phyloP scores from a whole-genome alignment of 208 protist species.

The Trypanosoma caninum region DNA sequence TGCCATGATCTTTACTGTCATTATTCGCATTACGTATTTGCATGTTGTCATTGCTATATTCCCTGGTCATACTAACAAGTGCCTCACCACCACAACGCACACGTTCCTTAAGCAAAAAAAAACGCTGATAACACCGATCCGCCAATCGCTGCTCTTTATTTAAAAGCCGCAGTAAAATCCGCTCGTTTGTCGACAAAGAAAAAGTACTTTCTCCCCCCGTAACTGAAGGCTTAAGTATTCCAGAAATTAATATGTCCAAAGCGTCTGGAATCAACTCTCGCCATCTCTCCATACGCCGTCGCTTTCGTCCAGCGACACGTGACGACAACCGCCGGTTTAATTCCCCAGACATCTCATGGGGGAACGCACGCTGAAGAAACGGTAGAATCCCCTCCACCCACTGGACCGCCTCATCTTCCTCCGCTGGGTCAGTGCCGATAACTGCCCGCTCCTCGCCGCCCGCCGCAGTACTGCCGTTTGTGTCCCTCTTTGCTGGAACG shows the following conservation, averaged over 20 bases:
- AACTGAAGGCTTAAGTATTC: not conserved
- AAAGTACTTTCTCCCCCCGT: not conserved
- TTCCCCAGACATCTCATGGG: not conserved
- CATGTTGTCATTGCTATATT: not conserved
- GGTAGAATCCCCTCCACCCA: conserved; percentile 17
- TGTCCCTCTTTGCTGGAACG: not conserved
- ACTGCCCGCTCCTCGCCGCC: not conserved
- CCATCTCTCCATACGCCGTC: not conserved
- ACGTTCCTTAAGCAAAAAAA: conserved; percentile 26
- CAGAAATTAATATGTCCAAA: conserved; percentile 23
- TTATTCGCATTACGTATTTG: not conserved
- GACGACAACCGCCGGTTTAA: not conserved
- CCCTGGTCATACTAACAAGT: conserved; percentile 1
- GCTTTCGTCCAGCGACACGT: not conserved
- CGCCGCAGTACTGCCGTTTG: not conserved
- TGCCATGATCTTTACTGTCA: too few species aligned
- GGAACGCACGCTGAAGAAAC: conserved; percentile 23
- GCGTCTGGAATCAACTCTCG: conserved; percentile 18
- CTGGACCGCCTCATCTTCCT: conserved; percentile 8
- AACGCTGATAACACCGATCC: conserved; percentile 27
- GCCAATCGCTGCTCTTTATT: conserved; percentile 26
- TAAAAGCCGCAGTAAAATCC: conserved; percentile 24
- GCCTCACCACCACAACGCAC: conserved; percentile 23
- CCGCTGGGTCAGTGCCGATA: not conserved
- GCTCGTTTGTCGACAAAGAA: conserved; percentile 15